These are phyloP conservation scores for Colletotrichum sidae DNA, from an alignment of 2,329 filamentous ascomycete genomes.

Conservation along the genomic window DNA sequence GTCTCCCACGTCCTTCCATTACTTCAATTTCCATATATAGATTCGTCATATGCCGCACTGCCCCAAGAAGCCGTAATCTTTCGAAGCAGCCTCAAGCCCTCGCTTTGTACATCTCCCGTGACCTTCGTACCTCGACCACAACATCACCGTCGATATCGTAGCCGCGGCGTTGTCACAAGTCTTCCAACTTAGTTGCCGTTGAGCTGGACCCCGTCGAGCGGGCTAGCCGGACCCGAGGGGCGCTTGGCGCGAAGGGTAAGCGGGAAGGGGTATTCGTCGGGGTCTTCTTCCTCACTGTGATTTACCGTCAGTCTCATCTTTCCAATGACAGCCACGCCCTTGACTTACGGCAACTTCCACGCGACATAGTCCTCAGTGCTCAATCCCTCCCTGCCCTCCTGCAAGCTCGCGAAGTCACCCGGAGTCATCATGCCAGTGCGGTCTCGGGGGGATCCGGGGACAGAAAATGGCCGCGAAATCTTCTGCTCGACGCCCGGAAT, in stretches of 20 bases:
- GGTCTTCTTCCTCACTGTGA: slow-evolving; percentile 89
- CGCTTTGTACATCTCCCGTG: slow-evolving; percentile 19
- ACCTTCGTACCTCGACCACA: not conserved
- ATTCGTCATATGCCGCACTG: slow-evolving; percentile 23
- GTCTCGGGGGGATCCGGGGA: slow-evolving; percentile 92
- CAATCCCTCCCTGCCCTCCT: slow-evolving; percentile 92
- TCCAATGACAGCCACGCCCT: not conserved
- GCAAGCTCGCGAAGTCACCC: slow-evolving; percentile 95
- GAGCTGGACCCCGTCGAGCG: slow-evolving; percentile 54
- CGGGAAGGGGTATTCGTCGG: slow-evolving; percentile 75
- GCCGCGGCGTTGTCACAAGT: not conserved
- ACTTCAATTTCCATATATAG: slow-evolving; percentile 34
- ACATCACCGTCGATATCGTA: not conserved
- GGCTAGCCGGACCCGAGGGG: slow-evolving; percentile 51
- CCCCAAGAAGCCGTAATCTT: not conserved
- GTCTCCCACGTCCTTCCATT: slow-evolving; percentile 22
- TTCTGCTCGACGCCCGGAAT: slow-evolving; percentile 95
- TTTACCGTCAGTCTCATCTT: slow-evolving; percentile 44
- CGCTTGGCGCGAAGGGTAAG: slow-evolving; percentile 68
- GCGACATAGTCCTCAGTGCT: slow-evolving; percentile 98
- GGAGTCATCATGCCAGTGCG: slow-evolving; percentile 98
- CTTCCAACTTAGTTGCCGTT: slow-evolving; percentile 36
- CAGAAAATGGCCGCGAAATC: slow-evolving; percentile 93
- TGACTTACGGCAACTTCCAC: slow-evolving; percentile 95
- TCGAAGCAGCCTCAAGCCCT: not conserved